These are phyloP conservation scores for Chionographis japonica DNA, from an alignment of 106 monocot genomes.

Conservation along the genomic window DNA sequence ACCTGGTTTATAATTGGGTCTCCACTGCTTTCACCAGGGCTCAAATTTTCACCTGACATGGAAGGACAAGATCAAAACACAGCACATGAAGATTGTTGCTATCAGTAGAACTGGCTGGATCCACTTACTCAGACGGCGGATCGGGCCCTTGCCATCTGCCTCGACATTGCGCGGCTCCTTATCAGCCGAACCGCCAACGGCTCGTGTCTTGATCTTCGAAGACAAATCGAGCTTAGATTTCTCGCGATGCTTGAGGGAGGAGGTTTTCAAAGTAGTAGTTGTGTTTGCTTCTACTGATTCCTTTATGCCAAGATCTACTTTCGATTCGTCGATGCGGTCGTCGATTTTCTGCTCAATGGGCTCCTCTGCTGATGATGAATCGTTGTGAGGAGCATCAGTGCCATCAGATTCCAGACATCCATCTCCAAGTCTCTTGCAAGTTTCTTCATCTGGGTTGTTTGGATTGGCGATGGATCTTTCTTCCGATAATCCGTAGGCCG, in stretches of 20 bases:
- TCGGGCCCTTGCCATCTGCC: background rate
- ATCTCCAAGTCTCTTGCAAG: background rate
- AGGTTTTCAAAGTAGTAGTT: background rate
- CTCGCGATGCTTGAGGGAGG: too few relatives aligned
- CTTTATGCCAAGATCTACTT: background rate
- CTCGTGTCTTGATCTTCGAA: background rate
- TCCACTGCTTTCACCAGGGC: background rate
- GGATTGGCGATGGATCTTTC: background rate
- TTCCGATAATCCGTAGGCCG: conserved; percentile 16
- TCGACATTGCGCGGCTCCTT: background rate
- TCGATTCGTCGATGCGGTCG: background rate
- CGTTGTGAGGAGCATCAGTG: background rate
- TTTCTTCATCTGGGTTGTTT: background rate
- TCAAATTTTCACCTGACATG: conserved; percentile 5
- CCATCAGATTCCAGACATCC: conserved; percentile 7
- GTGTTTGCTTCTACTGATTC: background rate
- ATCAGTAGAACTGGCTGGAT: background rate
- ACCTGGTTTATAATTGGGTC: background rate
- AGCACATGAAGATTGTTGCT: too few relatives aligned
- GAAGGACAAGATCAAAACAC: too few relatives aligned
- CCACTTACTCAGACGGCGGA: background rate
- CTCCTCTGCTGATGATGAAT: background rate
- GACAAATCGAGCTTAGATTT: background rate
- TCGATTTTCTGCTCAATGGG: background rate
- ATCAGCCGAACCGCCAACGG: background rate